A percentile compares a stretch with the other conserved stretches of the same genome.
Evolutionary conservation across 352 stramenopile genomes (phyloP).

Genomic region (Pythium brachiatum): DNA sequence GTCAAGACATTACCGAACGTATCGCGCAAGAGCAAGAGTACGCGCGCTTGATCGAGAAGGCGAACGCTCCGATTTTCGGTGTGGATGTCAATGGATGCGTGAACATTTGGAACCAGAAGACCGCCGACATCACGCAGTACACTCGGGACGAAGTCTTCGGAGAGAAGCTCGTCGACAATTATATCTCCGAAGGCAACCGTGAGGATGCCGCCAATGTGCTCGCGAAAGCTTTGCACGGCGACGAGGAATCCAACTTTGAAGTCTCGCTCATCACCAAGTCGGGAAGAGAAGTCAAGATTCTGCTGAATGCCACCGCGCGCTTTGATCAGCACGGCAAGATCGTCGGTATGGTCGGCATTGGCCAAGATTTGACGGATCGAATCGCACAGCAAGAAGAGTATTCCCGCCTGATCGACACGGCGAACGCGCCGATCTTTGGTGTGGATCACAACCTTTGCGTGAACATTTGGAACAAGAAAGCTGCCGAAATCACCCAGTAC

Average conservation of each 20-base stretch:
- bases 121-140: constrained; percentile 85
- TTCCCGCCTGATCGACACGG: constrained; percentile 59
- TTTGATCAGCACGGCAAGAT: constrained; percentile 61
- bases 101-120: constrained; percentile 93
- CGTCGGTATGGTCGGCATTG: constrained; percentile 67
- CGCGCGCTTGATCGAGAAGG: constrained; percentile 87
- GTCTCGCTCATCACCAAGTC: constrained; percentile 74
- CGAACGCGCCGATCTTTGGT: constrained; percentile 69
- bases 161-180: constrained; percentile 55
- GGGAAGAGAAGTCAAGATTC: constrained; percentile 60
- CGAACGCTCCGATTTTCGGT: constrained; percentile 90
- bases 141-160: constrained; percentile 55
- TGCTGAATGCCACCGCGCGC: constrained; percentile 66
- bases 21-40: constrained; percentile 89
- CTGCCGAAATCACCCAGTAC: constrained; percentile 88
- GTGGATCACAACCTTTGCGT: constrained; percentile 64
- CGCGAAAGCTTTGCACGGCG: constrained; percentile 45
- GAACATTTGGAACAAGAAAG: constrained; percentile 91
- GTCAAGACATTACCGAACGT: constrained; percentile 82
- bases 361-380: constrained; percentile 59
- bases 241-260: constrained; percentile 70
- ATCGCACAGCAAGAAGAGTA: constrained; percentile 61
- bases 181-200: constrained; percentile 57
- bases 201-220: constrained; percentile 46
- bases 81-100: constrained; percentile 86